Evolutionary conservation across 495 filamentous ascomycete genomes (phyloP).

Genomic region (Penicillium goetzii): DNA sequence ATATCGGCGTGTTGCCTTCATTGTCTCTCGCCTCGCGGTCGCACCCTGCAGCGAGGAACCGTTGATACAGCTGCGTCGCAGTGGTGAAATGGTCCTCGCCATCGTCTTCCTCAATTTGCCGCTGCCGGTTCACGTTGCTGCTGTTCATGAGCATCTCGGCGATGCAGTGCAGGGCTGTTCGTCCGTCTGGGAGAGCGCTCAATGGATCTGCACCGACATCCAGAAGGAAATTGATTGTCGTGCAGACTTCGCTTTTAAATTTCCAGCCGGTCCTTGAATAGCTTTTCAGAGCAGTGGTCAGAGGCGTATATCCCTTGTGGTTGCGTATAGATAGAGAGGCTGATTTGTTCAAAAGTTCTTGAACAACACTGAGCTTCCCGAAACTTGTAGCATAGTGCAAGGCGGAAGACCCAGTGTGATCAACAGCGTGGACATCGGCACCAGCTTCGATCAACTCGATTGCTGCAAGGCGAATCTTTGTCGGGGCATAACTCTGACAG

Average conservation of each 20-base stretch:
- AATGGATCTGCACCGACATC: background rate
- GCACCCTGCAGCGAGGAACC: background rate
- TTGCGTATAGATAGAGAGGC: background rate
- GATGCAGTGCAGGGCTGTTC: background rate
- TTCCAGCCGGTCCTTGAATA: background rate
- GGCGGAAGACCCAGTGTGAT: background rate
- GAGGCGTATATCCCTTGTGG: background rate
- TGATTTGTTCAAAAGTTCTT: background rate
- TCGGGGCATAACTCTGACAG: background rate
- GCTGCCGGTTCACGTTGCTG: background rate
- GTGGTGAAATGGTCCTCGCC: background rate
- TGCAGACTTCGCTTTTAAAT: background rate
- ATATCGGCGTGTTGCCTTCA: background rate
- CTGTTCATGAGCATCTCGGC: background rate
- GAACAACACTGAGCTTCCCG: background rate
- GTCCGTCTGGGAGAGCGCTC: background rate
- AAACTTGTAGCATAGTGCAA: background rate
- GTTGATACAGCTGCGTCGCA: background rate
- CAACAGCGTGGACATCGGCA: background rate
- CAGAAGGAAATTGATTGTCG: background rate
- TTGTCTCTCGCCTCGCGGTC: background rate
- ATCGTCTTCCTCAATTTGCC: background rate
- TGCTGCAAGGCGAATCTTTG: background rate
- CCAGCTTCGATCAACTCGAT: constrained; percentile 1
- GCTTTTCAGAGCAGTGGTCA: background rate